Evolutionary conservation across 495 filamentous ascomycete genomes (phyloP).

Genomic region (Clohesyomyces aquaticus): DNA sequence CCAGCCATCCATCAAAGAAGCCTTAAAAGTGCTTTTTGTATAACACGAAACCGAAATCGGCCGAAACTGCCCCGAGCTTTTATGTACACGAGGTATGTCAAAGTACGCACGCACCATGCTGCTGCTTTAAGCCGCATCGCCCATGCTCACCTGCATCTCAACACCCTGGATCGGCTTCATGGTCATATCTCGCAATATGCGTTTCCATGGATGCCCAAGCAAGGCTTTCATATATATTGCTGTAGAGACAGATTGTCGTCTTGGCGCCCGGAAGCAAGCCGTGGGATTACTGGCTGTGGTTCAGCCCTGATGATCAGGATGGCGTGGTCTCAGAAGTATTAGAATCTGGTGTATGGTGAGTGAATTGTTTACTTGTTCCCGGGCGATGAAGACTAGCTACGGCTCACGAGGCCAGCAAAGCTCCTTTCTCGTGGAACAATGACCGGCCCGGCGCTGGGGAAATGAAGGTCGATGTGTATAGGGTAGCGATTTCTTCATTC

Average conservation of each 20-base stretch:
- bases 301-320: conserved; percentile 4
- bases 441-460: no score
- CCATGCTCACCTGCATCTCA: conserved; percentile 4
- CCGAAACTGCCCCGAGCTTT: no score
- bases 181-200: conserved; percentile 11
- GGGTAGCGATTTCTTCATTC: no score
- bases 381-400: no score
- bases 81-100: no score
- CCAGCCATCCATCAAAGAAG: not conserved
- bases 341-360: not conserved
- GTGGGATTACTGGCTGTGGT: no score
- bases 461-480: no score
- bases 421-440: no score
- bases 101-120: no score
- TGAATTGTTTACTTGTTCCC: no score
- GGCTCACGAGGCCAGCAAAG: no score
- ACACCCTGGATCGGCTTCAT: not conserved
- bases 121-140: conserved; percentile 9
- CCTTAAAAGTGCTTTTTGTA: not conserved
- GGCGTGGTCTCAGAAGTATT: not conserved
- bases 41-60: not conserved
- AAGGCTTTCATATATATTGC: not conserved
- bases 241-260: not conserved
- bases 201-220: conserved; percentile 1
- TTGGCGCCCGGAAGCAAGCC: no score